Conservation (phyloP, 2,329 filamentous ascomycete species). For the Eutypella sp. region DNA sequence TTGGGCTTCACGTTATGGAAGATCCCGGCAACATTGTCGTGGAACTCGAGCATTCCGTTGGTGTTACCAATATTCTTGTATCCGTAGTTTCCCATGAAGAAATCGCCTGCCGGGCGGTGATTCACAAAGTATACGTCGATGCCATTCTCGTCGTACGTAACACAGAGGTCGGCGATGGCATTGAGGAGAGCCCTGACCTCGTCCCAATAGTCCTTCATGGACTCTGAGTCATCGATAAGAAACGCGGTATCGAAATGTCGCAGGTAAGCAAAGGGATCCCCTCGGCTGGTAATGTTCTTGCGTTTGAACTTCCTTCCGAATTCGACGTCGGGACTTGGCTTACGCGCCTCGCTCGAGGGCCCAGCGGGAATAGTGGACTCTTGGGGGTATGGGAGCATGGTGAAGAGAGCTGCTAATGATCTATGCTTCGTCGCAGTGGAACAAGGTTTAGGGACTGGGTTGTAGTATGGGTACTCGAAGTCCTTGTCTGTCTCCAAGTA, state of each 20-base stretch:
- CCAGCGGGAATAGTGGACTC: neutral
- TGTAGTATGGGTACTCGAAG: neutral
- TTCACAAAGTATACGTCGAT: constrained; percentile 73
- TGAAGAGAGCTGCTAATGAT: no score
- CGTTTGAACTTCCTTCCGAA: neutral
- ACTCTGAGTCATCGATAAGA: constrained; percentile 65
- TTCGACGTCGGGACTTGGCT: no score
- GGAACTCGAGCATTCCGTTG: constrained; percentile 13
- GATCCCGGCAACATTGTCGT: constrained; percentile 24
- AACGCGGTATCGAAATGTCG: constrained; percentile 63
- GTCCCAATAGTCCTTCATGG: constrained; percentile 59
- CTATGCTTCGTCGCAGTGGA: neutral
- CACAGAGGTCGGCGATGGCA: constrained; percentile 63
- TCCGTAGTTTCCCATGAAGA: constrained; percentile 7
- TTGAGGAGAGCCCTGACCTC: constrained; percentile 57
- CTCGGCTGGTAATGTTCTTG: neutral
- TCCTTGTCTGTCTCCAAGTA: neutral
- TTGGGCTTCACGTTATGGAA: constrained; percentile 17
- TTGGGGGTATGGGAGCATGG: neutral
- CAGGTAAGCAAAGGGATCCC: constrained; percentile 31
- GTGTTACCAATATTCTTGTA: constrained; percentile 20
- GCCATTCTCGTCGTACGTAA: constrained; percentile 59
- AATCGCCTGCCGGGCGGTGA: constrained; percentile 31
- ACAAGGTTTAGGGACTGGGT: neutral
- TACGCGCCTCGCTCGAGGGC: neutral